Conservation (phyloP, 495 filamentous ascomycete species). For the Hyaloscypha bicolor region DNA sequence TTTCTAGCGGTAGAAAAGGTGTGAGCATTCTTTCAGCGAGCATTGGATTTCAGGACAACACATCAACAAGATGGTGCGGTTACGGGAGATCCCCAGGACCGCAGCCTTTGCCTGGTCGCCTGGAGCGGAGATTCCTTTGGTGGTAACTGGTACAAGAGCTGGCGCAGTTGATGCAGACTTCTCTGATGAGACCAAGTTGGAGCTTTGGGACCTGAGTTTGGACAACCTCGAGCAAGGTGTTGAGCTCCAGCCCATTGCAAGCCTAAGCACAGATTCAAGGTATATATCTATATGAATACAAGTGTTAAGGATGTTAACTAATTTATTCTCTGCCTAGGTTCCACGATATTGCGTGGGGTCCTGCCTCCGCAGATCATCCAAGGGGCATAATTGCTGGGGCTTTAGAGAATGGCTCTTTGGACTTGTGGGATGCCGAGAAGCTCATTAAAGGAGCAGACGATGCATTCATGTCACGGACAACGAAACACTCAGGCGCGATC, state of each 20-base stretch:
- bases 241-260: conserved; percentile 84
- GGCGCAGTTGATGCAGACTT: conserved; percentile 97
- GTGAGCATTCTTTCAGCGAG: background rate
- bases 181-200: conserved; percentile 93
- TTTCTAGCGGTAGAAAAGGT: background rate
- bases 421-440: conserved; percentile 93
- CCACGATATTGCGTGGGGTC: conserved; percentile 94
- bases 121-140: conserved; percentile 68
- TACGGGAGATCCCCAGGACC: conserved; percentile 93
- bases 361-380: conserved; percentile 71
- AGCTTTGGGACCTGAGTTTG: conserved; percentile 92
- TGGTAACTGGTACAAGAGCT: conserved; percentile 94
- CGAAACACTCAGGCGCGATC: conserved; percentile 90
- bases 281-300: conserved; percentile 42
- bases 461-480: conserved; percentile 81
- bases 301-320: conserved; percentile 13
- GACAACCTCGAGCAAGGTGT: conserved; percentile 70
- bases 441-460: conserved; percentile 70
- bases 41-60: conserved; percentile 38
- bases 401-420: conserved; percentile 93
- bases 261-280: conserved; percentile 88
- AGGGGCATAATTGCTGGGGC: conserved; percentile 91
- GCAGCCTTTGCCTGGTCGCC: conserved; percentile 97
- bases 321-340: conserved; percentile 61
- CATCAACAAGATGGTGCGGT: conserved; percentile 72